Evolutionary conservation across 108 stramenopile genomes (phyloP).

Genomic region (Cyclotella atomus): DNA sequence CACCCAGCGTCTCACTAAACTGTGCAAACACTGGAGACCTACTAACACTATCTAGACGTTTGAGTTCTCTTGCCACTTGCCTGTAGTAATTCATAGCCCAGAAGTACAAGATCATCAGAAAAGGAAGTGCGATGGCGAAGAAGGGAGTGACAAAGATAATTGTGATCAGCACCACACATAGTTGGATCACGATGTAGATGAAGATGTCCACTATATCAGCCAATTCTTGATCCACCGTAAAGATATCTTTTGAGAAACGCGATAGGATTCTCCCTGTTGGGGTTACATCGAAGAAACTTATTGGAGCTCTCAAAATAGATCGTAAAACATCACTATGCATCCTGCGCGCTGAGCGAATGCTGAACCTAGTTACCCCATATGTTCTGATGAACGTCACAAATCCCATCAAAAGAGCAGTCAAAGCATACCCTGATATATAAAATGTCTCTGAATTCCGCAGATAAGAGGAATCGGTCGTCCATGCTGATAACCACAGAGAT

Average conservation of each 20-base stretch:
- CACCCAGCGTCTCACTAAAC: conserved; percentile 94
- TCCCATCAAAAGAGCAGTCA: conserved; percentile 48
- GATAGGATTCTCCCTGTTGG: conserved; percentile 91
- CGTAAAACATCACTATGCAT: conserved; percentile 61
- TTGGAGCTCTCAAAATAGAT: conserved; percentile 82
- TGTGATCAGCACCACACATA: conserved; percentile 38
- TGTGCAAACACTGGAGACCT: conserved; percentile 94
- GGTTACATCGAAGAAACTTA: conserved; percentile 92
- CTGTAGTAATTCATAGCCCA: conserved; percentile 77
- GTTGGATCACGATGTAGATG: conserved; percentile 45
- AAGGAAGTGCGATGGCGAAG: conserved; percentile 57
- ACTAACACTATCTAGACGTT: conserved; percentile 87
- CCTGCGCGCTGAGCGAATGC: conserved; percentile 61
- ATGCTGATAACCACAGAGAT: conserved; percentile 63
- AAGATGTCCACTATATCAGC: conserved; percentile 49
- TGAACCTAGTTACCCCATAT: conserved; percentile 63
- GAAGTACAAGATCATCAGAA: conserved; percentile 63
- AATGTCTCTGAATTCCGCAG: conserved; percentile 46
- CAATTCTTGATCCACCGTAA: conserved; percentile 64
- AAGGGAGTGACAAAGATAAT: conserved; percentile 52
- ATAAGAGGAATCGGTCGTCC: conserved; percentile 71
- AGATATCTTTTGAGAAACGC: conserved; percentile 84
- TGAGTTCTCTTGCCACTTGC: conserved; percentile 72
- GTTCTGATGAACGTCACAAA: conserved; percentile 64
- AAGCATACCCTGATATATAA: conserved; percentile 46